A percentile compares a stretch with the other conserved stretches of the same genome.
Evolutionary conservation across 2,329 filamentous ascomycete genomes (phyloP).

Genomic region (Ceratocystis destructans): DNA sequence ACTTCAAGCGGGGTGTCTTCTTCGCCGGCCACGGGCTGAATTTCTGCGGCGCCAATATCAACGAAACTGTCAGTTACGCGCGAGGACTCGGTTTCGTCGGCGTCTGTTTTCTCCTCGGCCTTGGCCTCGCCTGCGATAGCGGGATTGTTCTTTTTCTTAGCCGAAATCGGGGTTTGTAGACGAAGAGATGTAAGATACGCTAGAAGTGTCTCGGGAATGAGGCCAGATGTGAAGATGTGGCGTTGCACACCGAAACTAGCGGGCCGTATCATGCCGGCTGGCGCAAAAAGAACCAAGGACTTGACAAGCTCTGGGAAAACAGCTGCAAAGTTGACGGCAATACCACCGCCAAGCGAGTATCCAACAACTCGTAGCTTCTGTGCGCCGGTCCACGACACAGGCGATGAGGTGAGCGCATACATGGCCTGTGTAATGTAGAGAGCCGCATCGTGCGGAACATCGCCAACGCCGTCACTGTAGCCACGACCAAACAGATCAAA

Average conservation of each 20-base stretch:
- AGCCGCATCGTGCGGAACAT: conserved; percentile 56
- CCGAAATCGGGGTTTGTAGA: conserved; percentile 38
- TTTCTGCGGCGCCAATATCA: conserved; percentile 33
- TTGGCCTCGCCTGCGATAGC: neutral
- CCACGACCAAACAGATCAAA: conserved; percentile 62
- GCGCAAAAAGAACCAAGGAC: conserved; percentile 62
- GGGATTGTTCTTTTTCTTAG: conserved; percentile 22
- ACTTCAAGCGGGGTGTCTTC: conserved; percentile 30
- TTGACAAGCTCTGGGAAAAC: conserved; percentile 57
- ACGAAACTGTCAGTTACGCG: conserved; percentile 24
- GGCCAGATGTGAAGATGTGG: conserved; percentile 40
- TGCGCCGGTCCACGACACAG: conserved; percentile 50
- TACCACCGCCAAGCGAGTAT: conserved; percentile 71
- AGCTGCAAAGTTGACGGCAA: conserved; percentile 59
- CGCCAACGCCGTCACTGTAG: conserved; percentile 49
- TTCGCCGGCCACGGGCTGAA: conserved; percentile 23
- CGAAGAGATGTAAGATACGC: conserved; percentile 35
- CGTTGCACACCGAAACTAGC: conserved; percentile 39
- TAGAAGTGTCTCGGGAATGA: conserved; percentile 40
- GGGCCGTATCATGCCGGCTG: conserved; percentile 56
- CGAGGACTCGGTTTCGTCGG: conserved; percentile 12
- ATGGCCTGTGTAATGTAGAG: conserved; percentile 63
- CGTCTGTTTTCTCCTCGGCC: neutral
- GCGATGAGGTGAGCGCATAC: conserved; percentile 54
- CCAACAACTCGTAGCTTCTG: conserved; percentile 53